Conservation (phyloP, 1,284 basidiomycete genomes). For the Leccinum discolor region DNA sequence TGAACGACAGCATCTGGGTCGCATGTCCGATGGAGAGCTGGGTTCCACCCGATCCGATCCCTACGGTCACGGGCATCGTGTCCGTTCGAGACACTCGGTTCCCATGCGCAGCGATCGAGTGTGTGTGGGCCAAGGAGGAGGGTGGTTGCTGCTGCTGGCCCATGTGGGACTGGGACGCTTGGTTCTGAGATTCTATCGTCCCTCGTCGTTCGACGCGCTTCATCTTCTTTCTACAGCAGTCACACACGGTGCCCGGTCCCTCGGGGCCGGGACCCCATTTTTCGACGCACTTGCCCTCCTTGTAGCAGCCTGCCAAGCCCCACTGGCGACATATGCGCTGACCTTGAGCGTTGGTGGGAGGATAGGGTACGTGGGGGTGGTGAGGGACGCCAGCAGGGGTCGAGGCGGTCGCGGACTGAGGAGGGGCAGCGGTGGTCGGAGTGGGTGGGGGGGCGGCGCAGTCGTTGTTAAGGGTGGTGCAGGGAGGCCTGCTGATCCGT, state of each 20-base stretch:
- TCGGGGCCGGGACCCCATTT: constrained; percentile 86
- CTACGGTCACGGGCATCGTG: constrained; percentile 28
- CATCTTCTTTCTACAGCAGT: constrained; percentile 86
- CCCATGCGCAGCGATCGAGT: constrained; percentile 22
- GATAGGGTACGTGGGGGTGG: constrained; percentile 20
- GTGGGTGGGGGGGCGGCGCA: constrained; percentile 16
- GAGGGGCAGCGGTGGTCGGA: constrained; percentile 14
- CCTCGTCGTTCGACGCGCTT: constrained; percentile 78
- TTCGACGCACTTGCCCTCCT: constrained; percentile 83
- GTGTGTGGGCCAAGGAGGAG: constrained; percentile 16
- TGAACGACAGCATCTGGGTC: constrained; percentile 23
- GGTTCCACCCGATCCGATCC: constrained; percentile 27
- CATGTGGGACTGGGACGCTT: constrained; percentile 19
- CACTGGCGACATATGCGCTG: constrained; percentile 78
- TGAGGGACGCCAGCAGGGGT: neutral
- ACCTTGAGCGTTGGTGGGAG: constrained; percentile 58
- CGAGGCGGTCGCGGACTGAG: constrained; percentile 8
- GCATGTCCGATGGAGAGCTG: constrained; percentile 26
- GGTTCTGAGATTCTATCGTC: constrained; percentile 43
- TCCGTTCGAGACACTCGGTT: constrained; percentile 25
- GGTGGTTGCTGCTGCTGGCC: constrained; percentile 3
- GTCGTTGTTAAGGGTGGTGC: constrained; percentile 19
- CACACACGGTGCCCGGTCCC: constrained; percentile 82
- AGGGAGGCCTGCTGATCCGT: constrained; percentile 24
- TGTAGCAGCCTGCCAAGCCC: constrained; percentile 68